Conservation (phyloP, 2,329 filamentous ascomycete species). For the Claviceps pusilla region DNA sequence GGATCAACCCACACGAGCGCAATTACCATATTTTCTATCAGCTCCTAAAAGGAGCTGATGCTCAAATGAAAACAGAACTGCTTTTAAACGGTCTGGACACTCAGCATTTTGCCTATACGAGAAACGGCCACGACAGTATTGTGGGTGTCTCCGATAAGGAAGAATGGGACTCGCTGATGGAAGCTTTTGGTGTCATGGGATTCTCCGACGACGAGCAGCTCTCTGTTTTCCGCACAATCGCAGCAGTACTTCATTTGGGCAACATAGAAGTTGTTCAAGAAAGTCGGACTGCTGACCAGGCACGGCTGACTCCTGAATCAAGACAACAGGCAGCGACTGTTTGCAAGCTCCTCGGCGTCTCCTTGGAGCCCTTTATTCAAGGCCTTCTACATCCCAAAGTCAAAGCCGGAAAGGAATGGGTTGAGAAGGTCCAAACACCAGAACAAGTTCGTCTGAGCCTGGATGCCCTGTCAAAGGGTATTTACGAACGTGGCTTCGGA, state of each 20-base stretch:
- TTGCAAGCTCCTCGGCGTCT: slow-evolving; percentile 71
- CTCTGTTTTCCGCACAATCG: slow-evolving; percentile 72
- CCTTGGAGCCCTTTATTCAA: slow-evolving; percentile 70
- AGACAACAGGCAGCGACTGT: slow-evolving; percentile 62
- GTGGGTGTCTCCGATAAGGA: slow-evolving; percentile 76
- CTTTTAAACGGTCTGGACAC: slow-evolving; percentile 60
- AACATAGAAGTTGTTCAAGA: slow-evolving; percentile 86
- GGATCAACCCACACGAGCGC: slow-evolving; percentile 71
- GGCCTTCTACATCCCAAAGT: slow-evolving; percentile 84
- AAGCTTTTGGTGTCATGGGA: slow-evolving; percentile 89
- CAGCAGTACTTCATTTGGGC: slow-evolving; percentile 82
- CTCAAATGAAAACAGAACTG: slow-evolving; percentile 58
- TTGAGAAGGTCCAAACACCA: slow-evolving; percentile 93
- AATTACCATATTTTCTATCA: slow-evolving; percentile 99
- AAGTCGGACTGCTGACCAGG: slow-evolving; percentile 81
- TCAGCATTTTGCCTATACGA: slow-evolving; percentile 83
- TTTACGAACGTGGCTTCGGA: slow-evolving; percentile 92
- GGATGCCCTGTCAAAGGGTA: slow-evolving; percentile 87
- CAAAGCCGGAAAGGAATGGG: slow-evolving; percentile 93
- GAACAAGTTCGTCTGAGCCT: slow-evolving; percentile 86
- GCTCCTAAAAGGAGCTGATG: slow-evolving; percentile 69
- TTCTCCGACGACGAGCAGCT: slow-evolving; percentile 74
- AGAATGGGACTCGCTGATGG: slow-evolving; percentile 80
- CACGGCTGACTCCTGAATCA: slow-evolving; percentile 61
- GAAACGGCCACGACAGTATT: slow-evolving; percentile 82